Evolutionary conservation across 225 moss, liverwort and hornwort species (phyloP).

Genomic region (Sphagnum contortum): DNA sequence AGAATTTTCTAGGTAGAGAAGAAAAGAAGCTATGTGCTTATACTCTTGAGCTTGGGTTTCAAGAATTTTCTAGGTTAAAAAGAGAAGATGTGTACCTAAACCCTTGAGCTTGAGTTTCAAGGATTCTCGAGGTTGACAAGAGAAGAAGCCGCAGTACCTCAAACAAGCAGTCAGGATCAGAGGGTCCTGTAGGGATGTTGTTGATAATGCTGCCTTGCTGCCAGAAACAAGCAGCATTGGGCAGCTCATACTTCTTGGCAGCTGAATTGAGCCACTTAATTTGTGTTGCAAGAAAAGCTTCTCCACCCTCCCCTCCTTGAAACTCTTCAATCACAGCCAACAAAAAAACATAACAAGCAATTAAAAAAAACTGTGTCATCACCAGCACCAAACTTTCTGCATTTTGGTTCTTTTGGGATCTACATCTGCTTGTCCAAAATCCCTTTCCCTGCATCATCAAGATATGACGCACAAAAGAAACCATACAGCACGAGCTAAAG

Average conservation of each 20-base stretch:
- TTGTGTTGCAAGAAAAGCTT: conserved; percentile 23
- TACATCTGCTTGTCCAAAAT: neutral
- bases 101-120: too few relatives aligned
- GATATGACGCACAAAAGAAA: neutral
- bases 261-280: conserved; percentile 21
- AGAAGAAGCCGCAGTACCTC: conserved; percentile 15
- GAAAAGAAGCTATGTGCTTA: too few relatives aligned
- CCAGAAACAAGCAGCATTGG: conserved; percentile 46
- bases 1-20: too few relatives aligned
- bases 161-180: conserved; percentile 34
- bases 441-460: neutral
- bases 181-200: conserved; percentile 37
- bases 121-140: too few relatives aligned
- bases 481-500: too few relatives aligned
- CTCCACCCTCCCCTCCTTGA: conserved; percentile 5
- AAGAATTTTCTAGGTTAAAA: too few relatives aligned
- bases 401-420: neutral
- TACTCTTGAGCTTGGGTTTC: too few relatives aligned
- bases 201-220: conserved; percentile 50
- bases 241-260: conserved; percentile 23
- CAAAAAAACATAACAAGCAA: neutral
- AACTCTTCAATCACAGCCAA: conserved; percentile 14
- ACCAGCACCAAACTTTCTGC: neutral
- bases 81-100: too few relatives aligned
- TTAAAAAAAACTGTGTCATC: too few relatives aligned